Percentiles rank a stretch among this genome's conserved stretches.
Conservation (phyloP, 2,329 filamentous ascomycete species). For the Sporothrix globosa region DNA sequence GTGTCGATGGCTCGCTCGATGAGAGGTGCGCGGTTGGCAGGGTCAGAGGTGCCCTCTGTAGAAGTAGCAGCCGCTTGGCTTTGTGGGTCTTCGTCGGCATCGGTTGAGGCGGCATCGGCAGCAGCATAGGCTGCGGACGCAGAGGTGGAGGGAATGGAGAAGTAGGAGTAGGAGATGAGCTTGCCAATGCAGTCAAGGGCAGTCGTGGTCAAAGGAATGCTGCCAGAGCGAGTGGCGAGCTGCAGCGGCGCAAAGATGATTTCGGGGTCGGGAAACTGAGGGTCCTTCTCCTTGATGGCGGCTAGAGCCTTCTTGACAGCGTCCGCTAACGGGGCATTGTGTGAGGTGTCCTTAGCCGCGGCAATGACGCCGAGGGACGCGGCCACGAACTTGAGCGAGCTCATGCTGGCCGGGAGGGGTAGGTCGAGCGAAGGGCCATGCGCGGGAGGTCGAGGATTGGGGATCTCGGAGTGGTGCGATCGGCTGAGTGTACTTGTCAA, state of each 20-base stretch:
- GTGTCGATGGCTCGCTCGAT: constrained; percentile 98
- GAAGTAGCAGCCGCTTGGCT: constrained; percentile 21
- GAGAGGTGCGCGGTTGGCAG: constrained; percentile 64
- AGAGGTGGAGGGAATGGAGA: constrained; percentile 69
- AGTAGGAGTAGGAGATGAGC: constrained; percentile 98
- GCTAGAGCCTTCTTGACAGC: constrained; percentile 78
- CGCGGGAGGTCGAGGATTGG: constrained; percentile 38
- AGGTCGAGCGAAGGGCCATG: constrained; percentile 51
- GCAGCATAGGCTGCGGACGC: constrained; percentile 38
- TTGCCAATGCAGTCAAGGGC: constrained; percentile 98
- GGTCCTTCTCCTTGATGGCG: constrained; percentile 83
- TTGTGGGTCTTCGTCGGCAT: constrained; percentile 37
- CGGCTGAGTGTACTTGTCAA: neutral
- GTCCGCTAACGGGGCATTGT: constrained; percentile 81
- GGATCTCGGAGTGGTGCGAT: neutral
- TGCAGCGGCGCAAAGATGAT: constrained; percentile 89
- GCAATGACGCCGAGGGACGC: constrained; percentile 91
- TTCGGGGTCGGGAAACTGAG: constrained; percentile 83
- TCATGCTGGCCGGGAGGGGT: constrained; percentile 65
- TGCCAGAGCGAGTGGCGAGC: constrained; percentile 83
- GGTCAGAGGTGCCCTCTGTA: constrained; percentile 18
- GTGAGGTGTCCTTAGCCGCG: constrained; percentile 85
- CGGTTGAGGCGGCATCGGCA: constrained; percentile 45
- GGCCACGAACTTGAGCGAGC: constrained; percentile 93
- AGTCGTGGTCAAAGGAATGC: constrained; percentile 81